Evolutionary conservation across 345 rosid genomes (phyloP).

Genomic region (Eutrema yunnanense): DNA sequence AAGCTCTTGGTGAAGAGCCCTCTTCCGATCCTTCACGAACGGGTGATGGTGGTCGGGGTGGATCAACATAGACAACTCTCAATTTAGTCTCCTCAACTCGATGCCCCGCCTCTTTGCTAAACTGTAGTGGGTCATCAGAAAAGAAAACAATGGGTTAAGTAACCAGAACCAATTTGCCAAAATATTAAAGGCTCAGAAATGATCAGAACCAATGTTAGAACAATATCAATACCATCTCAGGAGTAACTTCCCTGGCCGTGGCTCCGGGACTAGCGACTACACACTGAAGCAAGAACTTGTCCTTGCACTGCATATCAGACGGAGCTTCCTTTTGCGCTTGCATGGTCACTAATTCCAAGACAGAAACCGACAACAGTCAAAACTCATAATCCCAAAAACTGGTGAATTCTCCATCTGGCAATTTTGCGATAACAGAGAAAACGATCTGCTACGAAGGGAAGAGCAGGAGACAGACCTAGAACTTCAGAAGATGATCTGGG

Average conservation of each 20-base stretch:
- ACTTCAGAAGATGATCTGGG: constrained; percentile 78
- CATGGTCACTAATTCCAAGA: constrained; percentile 59
- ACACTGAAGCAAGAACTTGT: constrained; percentile 78
- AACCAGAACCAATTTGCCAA: background rate
- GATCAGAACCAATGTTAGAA: background rate
- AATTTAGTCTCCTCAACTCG: constrained; percentile 64
- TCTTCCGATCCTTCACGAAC: constrained; percentile 80
- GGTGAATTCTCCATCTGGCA: background rate
- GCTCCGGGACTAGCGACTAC: constrained; percentile 52
- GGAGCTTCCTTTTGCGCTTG: constrained; percentile 91
- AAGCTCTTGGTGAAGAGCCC: constrained; percentile 69
- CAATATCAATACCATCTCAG: constrained; percentile 53
- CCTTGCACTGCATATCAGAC: constrained; percentile 80
- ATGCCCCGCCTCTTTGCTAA: constrained; percentile 59
- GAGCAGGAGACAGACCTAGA: constrained; percentile 37
- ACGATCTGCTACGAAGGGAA: background rate
- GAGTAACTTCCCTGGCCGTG: constrained; percentile 53
- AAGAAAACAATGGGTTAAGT: background rate
- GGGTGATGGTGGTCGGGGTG: constrained; percentile 72
- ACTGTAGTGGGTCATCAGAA: constrained; percentile 32
- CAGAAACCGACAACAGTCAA: constrained; percentile 12
- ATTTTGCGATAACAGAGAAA: background rate
- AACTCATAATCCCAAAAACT: background rate
- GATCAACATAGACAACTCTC: constrained; percentile 77
- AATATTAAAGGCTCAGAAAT: background rate